These are phyloP conservation scores for Penicillium sclerotigenum DNA, from an alignment of 2,329 filamentous ascomycete genomes.

Conservation along the genomic window DNA sequence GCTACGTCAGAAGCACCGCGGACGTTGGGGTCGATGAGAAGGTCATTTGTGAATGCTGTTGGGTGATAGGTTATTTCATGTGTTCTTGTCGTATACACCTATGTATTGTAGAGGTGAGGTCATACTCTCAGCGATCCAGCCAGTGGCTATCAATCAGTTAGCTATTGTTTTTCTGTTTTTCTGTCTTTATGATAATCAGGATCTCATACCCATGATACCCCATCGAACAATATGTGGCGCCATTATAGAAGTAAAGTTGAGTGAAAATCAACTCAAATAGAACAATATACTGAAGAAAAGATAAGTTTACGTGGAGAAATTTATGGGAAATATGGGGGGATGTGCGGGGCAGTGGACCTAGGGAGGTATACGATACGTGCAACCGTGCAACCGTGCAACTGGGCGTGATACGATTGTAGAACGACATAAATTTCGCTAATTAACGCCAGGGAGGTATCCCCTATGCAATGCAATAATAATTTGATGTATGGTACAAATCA, in stretches of 20 bases:
- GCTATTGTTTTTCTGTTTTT: constrained; percentile 1
- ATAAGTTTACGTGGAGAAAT: not conserved
- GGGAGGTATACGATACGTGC: too few relatives aligned
- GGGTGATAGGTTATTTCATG: not conserved
- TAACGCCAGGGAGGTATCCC: constrained; percentile 2
- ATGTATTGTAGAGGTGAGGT: not conserved
- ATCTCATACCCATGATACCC: constrained; percentile 44
- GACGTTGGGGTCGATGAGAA: constrained; percentile 68
- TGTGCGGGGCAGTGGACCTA: constrained; percentile 28
- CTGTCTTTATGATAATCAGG: not conserved
- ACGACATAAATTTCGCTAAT: constrained; percentile 4
- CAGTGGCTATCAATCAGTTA: constrained; percentile 39
- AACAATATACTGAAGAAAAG: not conserved
- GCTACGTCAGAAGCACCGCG: constrained; percentile 69
- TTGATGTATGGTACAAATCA: constrained; percentile 4
- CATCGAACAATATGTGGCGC: constrained; percentile 39
- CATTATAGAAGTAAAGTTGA: constrained; percentile 21
- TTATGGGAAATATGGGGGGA: constrained; percentile 15
- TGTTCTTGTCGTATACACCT: not conserved
- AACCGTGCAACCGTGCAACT: too few relatives aligned
- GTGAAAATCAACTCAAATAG: not conserved
- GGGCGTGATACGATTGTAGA: not conserved
- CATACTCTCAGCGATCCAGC: constrained; percentile 43
- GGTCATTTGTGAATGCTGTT: constrained; percentile 67
- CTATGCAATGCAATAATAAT: constrained; percentile 6